A percentile compares a stretch with the other conserved stretches of the same genome.
phyloP scores from a whole-genome alignment of 163 green algal species.

The Scenedesmus sp. region DNA sequence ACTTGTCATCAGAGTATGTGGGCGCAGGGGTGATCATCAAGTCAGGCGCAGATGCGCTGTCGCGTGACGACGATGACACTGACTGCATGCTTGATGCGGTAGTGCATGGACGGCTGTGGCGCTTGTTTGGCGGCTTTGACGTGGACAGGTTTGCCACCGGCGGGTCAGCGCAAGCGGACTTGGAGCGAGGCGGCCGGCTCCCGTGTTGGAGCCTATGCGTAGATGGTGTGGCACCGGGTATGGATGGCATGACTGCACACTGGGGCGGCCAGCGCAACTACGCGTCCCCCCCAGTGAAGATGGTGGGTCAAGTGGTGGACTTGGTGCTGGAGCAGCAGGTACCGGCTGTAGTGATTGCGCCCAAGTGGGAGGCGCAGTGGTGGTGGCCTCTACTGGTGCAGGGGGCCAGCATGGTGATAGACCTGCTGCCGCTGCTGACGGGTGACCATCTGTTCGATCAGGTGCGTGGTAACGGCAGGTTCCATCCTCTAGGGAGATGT shows the following conservation, averaged over 20 bases:
- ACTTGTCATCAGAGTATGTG: slow-evolving; percentile 12
- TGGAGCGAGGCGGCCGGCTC: not conserved
- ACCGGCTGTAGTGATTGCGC: not conserved
- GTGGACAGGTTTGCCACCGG: slow-evolving; percentile 13
- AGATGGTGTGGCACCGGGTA: slow-evolving; percentile 10
- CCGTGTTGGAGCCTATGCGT: slow-evolving; percentile 7
- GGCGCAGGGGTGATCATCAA: slow-evolving; percentile 31
- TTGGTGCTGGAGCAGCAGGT: not conserved
- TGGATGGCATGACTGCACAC: not conserved
- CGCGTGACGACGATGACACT: not conserved
- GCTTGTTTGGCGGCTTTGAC: not conserved
- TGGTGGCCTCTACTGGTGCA: not conserved
- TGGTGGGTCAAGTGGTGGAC: not conserved
- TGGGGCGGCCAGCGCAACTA: not conserved
- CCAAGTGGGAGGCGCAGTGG: slow-evolving; percentile 28
- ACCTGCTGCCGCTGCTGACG: not conserved
- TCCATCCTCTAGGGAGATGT: not conserved
- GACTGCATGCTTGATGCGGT: slow-evolving; percentile 13
- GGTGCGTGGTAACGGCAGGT: not conserved
- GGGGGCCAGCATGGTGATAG: not conserved
- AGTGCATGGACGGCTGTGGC: slow-evolving; percentile 1
- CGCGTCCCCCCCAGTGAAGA: slow-evolving; percentile 11
- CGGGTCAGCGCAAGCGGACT: not conserved
- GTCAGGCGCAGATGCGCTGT: slow-evolving; percentile 32
- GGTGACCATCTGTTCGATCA: not conserved